phyloP scores from a whole-genome alignment of 306 rosid species.

The Dalbergia oliveri region DNA sequence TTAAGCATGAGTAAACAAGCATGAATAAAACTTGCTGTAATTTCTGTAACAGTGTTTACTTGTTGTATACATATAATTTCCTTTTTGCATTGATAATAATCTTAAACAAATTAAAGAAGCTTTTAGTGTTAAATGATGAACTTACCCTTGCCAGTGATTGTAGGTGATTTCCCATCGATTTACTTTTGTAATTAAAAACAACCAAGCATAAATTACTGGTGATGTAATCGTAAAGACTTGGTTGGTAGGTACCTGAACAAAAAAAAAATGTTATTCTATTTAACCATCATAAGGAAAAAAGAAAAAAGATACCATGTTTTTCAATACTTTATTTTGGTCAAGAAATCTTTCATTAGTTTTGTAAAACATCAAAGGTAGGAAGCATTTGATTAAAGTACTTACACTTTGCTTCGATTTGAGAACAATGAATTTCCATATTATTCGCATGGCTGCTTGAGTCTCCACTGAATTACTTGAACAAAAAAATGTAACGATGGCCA shows the following conservation, averaged over 20 bases:
- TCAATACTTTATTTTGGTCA: too few species aligned
- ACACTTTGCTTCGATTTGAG: constrained; percentile 36
- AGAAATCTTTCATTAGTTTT: too few species aligned
- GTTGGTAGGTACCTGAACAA: constrained; percentile 34
- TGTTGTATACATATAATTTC: too few species aligned
- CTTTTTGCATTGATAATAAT: neutral
- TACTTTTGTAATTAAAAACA: constrained; percentile 47
- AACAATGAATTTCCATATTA: constrained; percentile 49
- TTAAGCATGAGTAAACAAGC: too few species aligned
- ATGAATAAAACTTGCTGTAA: neutral
- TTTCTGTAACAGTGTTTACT: too few species aligned
- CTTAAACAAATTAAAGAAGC: neutral
- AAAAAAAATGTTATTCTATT: too few species aligned
- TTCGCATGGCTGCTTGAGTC: constrained; percentile 47
- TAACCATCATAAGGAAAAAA: too few species aligned
- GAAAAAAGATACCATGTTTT: too few species aligned
- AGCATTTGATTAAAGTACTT: neutral
- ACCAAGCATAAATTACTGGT: constrained; percentile 46
- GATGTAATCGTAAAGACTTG: constrained; percentile 29
- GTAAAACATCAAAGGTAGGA: too few species aligned
- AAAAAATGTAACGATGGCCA: constrained; percentile 51
- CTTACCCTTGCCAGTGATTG: constrained; percentile 50
- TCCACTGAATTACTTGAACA: constrained; percentile 44
- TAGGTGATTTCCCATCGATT: constrained; percentile 45
- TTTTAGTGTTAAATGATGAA: neutral